phyloP scores from a whole-genome alignment of 192 early-diverging fungal species.

The Coemansia erecta region DNA sequence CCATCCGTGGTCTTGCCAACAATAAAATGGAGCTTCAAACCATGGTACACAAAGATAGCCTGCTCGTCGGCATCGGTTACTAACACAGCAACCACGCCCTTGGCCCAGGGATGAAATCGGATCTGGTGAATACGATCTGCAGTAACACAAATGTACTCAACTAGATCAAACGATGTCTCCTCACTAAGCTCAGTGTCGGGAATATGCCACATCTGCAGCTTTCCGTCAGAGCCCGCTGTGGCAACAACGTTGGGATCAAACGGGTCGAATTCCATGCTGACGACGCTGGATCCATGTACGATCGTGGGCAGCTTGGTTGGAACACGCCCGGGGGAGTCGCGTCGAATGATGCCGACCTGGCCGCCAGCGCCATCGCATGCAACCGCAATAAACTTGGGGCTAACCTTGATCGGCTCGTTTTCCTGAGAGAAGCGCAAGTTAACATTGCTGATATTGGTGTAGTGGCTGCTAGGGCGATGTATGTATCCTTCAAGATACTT shows the following conservation, averaged over 20 bases:
- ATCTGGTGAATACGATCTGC: constrained; percentile 44
- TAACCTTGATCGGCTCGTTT: constrained; percentile 48
- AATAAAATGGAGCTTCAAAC: constrained; percentile 28
- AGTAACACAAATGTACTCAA: constrained; percentile 34
- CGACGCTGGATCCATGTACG: constrained; percentile 56
- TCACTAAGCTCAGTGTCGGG: constrained; percentile 25
- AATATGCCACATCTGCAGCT: constrained; percentile 46
- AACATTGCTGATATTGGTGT: constrained; percentile 57
- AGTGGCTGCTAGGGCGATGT: constrained; percentile 63
- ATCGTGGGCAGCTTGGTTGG: constrained; percentile 29
- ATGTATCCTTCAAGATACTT: constrained; percentile 60
- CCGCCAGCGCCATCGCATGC: constrained; percentile 78
- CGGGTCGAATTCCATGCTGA: constrained; percentile 70
- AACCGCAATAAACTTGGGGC: constrained; percentile 64
- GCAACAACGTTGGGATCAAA: constrained; percentile 57
- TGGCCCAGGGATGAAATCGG: constrained; percentile 38
- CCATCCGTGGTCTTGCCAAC: constrained; percentile 32
- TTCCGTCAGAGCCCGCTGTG: constrained; percentile 35
- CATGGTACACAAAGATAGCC: constrained; percentile 40
- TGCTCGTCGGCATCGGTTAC: constrained; percentile 25
- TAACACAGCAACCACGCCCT: constrained; percentile 28
- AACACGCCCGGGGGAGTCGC: constrained; percentile 64
- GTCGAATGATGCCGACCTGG: constrained; percentile 67
- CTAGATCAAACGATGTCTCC: constrained; percentile 34
- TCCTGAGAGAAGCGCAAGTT: constrained; percentile 39